Percentiles rank a stretch among this genome's conserved stretches.
phyloP scores from a whole-genome alignment of 2,329 filamentous ascomycete species.

The Diaporthe citrichinensis region DNA sequence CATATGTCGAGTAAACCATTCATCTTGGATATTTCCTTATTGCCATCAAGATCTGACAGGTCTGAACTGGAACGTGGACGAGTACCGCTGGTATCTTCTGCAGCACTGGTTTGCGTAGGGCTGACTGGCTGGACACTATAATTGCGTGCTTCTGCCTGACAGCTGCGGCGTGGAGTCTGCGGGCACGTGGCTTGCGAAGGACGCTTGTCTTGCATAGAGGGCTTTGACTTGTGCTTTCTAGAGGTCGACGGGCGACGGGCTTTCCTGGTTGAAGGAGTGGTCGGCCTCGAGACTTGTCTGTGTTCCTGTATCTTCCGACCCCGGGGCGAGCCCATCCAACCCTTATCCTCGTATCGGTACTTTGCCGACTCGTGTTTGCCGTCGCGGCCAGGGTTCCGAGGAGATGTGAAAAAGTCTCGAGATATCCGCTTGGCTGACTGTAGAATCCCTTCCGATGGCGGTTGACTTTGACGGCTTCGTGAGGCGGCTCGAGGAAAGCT shows the following conservation, averaged over 20 bases:
- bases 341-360: neutral
- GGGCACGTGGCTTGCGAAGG: neutral
- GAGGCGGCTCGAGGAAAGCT: neutral
- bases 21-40: neutral
- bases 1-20: conserved; percentile 12
- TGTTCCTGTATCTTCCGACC: neutral
- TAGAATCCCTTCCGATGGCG: neutral
- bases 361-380: no score
- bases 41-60: neutral
- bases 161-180: no score
- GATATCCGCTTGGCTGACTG: neutral
- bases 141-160: neutral
- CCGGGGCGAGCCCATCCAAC: neutral
- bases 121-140: neutral
- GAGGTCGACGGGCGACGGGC: no score
- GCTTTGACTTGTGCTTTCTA: neutral
- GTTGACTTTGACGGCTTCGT: neutral
- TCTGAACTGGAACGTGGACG: neutral
- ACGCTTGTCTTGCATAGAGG: neutral
- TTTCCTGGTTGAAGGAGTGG: neutral
- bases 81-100: neutral
- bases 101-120: neutral
- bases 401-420: neutral
- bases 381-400: no score
- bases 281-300: neutral